phyloP scores from a whole-genome alignment of 2,329 filamentous ascomycete genomes.

The Pseudogymnoascus sp. region DNA sequence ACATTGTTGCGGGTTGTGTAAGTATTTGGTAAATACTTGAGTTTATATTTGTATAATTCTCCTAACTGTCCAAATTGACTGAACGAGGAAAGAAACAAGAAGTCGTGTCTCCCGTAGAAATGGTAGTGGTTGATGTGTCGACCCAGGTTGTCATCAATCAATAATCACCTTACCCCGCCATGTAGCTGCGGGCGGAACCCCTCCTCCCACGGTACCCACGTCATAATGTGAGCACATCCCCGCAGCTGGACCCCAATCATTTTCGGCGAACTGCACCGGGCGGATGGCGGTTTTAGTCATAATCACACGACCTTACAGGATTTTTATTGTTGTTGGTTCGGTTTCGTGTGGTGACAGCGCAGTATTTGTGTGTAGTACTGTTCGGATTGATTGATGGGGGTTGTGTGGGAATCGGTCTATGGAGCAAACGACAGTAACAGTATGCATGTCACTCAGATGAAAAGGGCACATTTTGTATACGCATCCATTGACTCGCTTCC shows the following conservation, averaged over 20 bases:
- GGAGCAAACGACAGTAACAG: background rate
- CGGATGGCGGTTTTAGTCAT: constrained; percentile 3
- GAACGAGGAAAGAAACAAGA: background rate
- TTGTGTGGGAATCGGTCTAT: background rate
- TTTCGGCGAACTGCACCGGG: background rate
- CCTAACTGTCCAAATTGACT: background rate
- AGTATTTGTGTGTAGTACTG: background rate
- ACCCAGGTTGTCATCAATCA: background rate
- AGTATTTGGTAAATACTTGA: background rate
- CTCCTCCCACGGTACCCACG: background rate
- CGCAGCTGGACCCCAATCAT: constrained; percentile 2
- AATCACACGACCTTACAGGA: background rate
- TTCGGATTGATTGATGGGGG: background rate
- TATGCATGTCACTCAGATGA: background rate
- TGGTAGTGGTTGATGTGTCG: background rate
- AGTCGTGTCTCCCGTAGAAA: background rate
- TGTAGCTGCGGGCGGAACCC: background rate
- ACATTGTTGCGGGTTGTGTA: background rate
- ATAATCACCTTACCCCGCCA: constrained; percentile 9
- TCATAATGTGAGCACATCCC: constrained; percentile 5
- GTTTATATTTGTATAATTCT: background rate
- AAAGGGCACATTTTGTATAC: background rate
- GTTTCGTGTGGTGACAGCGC: background rate
- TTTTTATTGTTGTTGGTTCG: background rate
- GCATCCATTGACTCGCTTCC: constrained; percentile 4